Percentiles rank a stretch among this genome's conserved stretches.
phyloP scores from a whole-genome alignment of 2,329 filamentous ascomycete genomes.

The Scortechinia acanthostroma region DNA sequence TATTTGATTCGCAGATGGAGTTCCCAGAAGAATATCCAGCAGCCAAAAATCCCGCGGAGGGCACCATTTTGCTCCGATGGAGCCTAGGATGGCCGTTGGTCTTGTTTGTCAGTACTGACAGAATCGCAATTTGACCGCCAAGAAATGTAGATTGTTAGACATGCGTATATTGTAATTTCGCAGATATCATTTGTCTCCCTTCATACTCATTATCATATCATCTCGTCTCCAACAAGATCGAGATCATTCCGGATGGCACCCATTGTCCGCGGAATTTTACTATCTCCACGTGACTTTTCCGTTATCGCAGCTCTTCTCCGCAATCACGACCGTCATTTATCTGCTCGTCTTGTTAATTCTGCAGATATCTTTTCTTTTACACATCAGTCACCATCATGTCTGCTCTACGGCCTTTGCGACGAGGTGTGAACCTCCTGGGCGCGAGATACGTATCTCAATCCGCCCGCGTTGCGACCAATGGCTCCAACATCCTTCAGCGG shows the following conservation, averaged over 20 bases:
- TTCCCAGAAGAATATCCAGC: too few relatives aligned
- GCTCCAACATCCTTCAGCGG: neutral
- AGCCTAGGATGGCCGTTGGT: too few relatives aligned
- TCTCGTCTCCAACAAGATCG: too few relatives aligned
- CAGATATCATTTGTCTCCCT: too few relatives aligned
- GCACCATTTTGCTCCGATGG: too few relatives aligned
- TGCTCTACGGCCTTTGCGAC: neutral
- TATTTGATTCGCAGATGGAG: too few relatives aligned
- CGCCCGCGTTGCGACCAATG: neutral
- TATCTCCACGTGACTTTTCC: slow-evolving; percentile 3
- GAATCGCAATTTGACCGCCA: too few relatives aligned
- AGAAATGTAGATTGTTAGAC: too few relatives aligned
- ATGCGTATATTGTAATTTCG: too few relatives aligned
- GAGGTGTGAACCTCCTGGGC: neutral
- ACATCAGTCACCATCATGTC: neutral
- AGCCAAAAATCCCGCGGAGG: too few relatives aligned
- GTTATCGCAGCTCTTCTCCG: neutral
- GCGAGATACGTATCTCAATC: neutral
- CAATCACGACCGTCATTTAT: neutral
- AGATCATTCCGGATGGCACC: neutral
- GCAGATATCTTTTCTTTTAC: neutral
- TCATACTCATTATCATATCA: too few relatives aligned
- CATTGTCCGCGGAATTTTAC: neutral
- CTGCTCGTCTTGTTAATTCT: neutral
- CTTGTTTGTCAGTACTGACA: too few relatives aligned